Percentiles rank a stretch among this genome's conserved stretches.
phyloP scores from a whole-genome alignment of 371 early-diverging fungal species.

The Rhizopus microsporus region DNA sequence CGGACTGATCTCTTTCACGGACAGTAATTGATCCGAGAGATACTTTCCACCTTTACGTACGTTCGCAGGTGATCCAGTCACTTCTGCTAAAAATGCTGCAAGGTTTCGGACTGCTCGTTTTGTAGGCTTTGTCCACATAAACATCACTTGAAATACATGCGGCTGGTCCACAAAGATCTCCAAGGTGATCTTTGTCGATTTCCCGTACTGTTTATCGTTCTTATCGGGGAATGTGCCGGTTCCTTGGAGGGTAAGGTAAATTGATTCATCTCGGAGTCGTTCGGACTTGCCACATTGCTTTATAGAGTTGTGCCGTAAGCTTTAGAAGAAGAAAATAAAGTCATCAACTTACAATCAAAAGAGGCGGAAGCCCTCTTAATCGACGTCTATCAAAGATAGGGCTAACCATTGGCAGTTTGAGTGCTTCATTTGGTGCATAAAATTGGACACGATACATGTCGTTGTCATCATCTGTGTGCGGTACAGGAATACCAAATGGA shows the following conservation, averaged over 20 bases:
- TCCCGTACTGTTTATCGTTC: conserved; percentile 3
- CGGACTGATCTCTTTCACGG: conserved; percentile 19
- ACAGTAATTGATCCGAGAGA: conserved; percentile 11
- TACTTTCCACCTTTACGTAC: conserved; percentile 8
- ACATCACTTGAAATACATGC: conserved; percentile 72
- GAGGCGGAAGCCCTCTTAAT: conserved; percentile 43
- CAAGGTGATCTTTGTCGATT: conserved; percentile 29
- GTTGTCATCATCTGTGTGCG: conserved; percentile 16
- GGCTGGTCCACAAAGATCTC: conserved; percentile 73
- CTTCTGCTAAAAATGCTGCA: conserved; percentile 28
- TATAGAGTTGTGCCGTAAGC: neutral
- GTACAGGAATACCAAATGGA: conserved; percentile 33
- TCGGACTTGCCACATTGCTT: conserved; percentile 70
- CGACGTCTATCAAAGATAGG: conserved; percentile 47
- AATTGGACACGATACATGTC: conserved; percentile 54
- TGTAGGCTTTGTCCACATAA: conserved; percentile 25
- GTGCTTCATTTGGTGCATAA: conserved; percentile 51
- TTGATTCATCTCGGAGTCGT: conserved; percentile 67
- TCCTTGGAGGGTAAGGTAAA: conserved; percentile 39
- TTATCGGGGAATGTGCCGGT: conserved; percentile 31
- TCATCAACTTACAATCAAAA: conserved; percentile 41
- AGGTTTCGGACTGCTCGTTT: conserved; percentile 23
- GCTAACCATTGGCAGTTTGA: conserved; percentile 53
- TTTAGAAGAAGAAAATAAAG: neutral
- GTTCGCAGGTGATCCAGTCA: conserved; percentile 12